Evolutionary conservation across 257 asterid species (phyloP).

Genomic region (Nicotiana obtusifolia): DNA sequence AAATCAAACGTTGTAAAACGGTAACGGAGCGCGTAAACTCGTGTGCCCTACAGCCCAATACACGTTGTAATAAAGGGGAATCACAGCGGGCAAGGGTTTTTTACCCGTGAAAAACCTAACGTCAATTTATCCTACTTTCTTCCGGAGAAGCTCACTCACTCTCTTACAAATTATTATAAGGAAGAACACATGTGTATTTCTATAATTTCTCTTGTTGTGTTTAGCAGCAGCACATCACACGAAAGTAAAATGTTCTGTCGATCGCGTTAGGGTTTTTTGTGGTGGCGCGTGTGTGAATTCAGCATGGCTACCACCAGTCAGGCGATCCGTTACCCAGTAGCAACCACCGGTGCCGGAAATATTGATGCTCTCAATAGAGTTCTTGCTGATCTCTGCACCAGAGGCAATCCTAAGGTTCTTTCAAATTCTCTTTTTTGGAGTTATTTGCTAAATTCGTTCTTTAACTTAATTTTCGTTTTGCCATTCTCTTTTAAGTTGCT

Average conservation of each 20-base stretch:
- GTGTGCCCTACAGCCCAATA: not conserved
- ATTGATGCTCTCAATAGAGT: conserved; percentile 65
- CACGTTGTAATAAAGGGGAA: not conserved
- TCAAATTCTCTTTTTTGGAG: not conserved
- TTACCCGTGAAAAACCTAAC: not conserved
- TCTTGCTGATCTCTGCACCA: conserved; percentile 63
- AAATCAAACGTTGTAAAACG: no score
- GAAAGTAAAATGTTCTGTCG: not conserved
- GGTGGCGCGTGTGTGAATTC: conserved; percentile 2
- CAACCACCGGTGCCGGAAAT: conserved; percentile 56
- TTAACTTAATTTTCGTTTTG: not conserved
- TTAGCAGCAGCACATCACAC: not conserved
- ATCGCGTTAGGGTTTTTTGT: conserved; percentile 44
- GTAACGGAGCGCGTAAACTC: no score
- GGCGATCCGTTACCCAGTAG: conserved; percentile 55
- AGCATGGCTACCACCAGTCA: conserved; percentile 45
- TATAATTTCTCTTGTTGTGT: not conserved
- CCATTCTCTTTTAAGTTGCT: not conserved
- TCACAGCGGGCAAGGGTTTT: not conserved
- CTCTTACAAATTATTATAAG: not conserved
- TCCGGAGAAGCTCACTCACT: not conserved
- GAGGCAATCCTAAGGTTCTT: conserved; percentile 68
- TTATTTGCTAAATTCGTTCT: not conserved
- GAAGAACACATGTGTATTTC: not conserved
- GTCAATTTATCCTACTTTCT: not conserved